phyloP scores from a whole-genome alignment of 371 early-diverging fungal genomes.

The Mortierella sp. region DNA sequence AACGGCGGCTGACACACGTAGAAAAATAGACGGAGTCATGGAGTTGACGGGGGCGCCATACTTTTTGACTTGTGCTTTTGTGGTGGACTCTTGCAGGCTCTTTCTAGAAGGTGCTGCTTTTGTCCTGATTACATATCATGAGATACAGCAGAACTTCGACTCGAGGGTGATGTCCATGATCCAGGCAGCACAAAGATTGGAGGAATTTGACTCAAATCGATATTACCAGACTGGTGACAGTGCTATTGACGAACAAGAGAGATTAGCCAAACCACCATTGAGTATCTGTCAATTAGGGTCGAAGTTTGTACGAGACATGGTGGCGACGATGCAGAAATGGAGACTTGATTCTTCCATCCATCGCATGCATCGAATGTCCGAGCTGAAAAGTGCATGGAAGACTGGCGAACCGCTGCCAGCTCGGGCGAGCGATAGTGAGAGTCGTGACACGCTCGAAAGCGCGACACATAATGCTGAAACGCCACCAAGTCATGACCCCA shows the following conservation, averaged over 20 bases:
- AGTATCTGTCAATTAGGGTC: slow-evolving; percentile 21
- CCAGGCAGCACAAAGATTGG: slow-evolving; percentile 35
- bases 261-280: not conserved
- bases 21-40: not conserved
- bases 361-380: slow-evolving; percentile 20
- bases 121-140: slow-evolving; percentile 15
- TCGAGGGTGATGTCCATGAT: slow-evolving; percentile 19
- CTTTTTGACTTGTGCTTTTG: slow-evolving; percentile 26
- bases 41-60: slow-evolving; percentile 27
- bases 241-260: not conserved
- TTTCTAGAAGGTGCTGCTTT: slow-evolving; percentile 30
- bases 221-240: slow-evolving; percentile 3
- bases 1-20: not conserved
- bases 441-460: not conserved
- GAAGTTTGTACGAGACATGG: slow-evolving; percentile 19
- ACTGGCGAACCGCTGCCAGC: not conserved
- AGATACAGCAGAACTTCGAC: slow-evolving; percentile 13
- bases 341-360: slow-evolving; percentile 20
- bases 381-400: not conserved
- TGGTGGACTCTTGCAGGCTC: slow-evolving; percentile 24
- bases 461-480: not conserved
- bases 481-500: not conserved
- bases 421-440: not conserved
- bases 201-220: slow-evolving; percentile 21
- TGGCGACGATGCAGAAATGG: slow-evolving; percentile 26